Evolutionary conservation across 768 basidiomycete species (phyloP).

Genomic region (Macrolepiota albuminosa): DNA sequence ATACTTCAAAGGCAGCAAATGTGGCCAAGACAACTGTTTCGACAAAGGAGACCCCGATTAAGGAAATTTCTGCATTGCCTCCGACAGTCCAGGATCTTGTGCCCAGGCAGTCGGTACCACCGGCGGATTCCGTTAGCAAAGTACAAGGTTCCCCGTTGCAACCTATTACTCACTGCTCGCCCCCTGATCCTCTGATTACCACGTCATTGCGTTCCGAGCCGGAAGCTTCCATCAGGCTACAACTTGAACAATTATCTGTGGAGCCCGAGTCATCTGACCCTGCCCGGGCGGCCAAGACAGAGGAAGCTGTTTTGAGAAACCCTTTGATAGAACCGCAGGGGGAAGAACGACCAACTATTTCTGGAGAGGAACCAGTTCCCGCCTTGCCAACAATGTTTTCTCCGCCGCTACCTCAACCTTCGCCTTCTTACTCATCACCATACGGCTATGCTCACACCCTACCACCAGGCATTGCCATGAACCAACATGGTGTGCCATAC

Average conservation of each 20-base stretch:
- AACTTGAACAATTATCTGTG: conserved; percentile 35
- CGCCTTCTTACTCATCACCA: conserved; percentile 65
- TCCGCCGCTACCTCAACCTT: conserved; percentile 35
- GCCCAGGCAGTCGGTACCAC: conserved; percentile 16
- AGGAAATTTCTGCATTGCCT: conserved; percentile 53
- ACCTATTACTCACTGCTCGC: not conserved
- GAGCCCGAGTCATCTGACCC: conserved; percentile 30
- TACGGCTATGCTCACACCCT: conserved; percentile 58
- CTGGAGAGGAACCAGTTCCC: conserved; percentile 30
- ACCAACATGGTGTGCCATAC: conserved; percentile 74
- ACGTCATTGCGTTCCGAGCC: conserved; percentile 21
- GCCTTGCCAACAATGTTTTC: conserved; percentile 39
- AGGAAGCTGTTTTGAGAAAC: conserved; percentile 43
- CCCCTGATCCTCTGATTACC: conserved; percentile 19
- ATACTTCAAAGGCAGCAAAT: conserved; percentile 24
- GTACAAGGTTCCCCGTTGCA: not conserved
- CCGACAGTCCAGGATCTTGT: conserved; percentile 27
- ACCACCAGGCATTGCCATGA: conserved; percentile 71
- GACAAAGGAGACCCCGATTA: conserved; percentile 26
- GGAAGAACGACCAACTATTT: conserved; percentile 15
- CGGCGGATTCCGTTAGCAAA: conserved; percentile 10
- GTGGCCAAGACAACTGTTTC: conserved; percentile 15
- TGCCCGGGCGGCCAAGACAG: conserved; percentile 34
- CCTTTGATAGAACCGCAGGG: conserved; percentile 23
- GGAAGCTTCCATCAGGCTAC: conserved; percentile 28